Evolutionary conservation across 2,329 filamentous ascomycete genomes (phyloP), one percentile per base, ranked within the genome.

Genomic region (Arthrobotrys pseudoclavata): DNA sequence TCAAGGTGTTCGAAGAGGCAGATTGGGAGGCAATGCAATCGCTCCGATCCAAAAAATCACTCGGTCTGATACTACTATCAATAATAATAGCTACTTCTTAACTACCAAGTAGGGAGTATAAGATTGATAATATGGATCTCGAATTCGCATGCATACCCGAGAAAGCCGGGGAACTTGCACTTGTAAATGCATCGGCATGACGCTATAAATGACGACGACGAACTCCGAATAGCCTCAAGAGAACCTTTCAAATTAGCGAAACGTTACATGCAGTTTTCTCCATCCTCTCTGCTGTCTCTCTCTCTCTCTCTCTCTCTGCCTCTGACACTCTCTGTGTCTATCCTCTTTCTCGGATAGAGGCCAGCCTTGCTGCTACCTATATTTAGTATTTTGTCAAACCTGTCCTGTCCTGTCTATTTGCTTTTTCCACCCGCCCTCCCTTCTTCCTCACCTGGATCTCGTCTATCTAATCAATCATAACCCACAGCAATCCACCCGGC

Each of bases 381-480:
- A 34, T 34, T 34, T 34, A 34, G 31, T 34, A 34, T 10, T 34
- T 7, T 29, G 26, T 29, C 26, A 18, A 47, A 40, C 13, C 5
- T 45, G n/a, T n/a, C n/a, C n/a, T n/a, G n/a, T 50, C 47, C 15
- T 24, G 10, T 4, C 20, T 20, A 31, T 5, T 53, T 53, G 48
- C 48, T 53, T 53, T 53, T 53, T 53, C 12, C 13, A 3, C 20
- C 18, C 42, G 42, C 4, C 24, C 31, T 13, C 45, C 34, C 53
- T 24, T 40, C 53, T 31, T 10, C 52, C 0, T 18, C 26, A n/a
- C 55, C 18, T 42, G 20, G 18, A 60, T 34, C 60, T 70, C 57
- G 69, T 72, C 69, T 72, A 72, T 72, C 69, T 72, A 61, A 72
- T 72, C 69, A 72, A 72, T 72, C 69, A 55, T 31, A 53, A 48